Evolutionary conservation across 305 asterid species (phyloP).

Genomic region (Fraxinus greggii): DNA sequence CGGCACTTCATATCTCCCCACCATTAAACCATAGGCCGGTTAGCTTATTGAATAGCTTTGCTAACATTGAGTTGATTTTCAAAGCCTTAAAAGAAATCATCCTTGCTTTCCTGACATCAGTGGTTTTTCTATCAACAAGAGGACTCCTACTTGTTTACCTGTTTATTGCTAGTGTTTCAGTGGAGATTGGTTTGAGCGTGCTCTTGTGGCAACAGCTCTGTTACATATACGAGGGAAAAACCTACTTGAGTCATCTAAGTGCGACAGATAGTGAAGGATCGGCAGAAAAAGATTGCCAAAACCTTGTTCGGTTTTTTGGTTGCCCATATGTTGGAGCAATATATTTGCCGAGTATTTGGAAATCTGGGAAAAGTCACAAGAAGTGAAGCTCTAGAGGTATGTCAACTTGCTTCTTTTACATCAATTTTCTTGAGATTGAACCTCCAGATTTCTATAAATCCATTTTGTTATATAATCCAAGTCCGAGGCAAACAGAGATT

Average conservation of each 20-base stretch:
- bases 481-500: not conserved
- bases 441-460: not conserved
- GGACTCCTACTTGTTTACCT: conserved; percentile 78
- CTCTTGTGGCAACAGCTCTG: conserved; percentile 89
- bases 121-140: conserved; percentile 56
- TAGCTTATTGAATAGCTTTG: conserved; percentile 25
- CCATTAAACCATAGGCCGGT: conserved; percentile 32
- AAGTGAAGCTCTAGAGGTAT: conserved; percentile 51
- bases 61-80: conserved; percentile 31
- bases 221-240: conserved; percentile 77
- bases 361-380: conserved; percentile 63
- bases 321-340: conserved; percentile 41
- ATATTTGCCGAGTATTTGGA: conserved; percentile 65
- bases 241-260: conserved; percentile 71
- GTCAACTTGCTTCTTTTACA: conserved; percentile 7
- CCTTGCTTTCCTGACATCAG: conserved; percentile 54
- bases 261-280: conserved; percentile 45
- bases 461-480: not conserved
- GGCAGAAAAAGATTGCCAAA: conserved; percentile 62
- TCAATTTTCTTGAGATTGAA: conserved; percentile 15
- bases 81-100: conserved; percentile 41
- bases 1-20: conserved; percentile 59
- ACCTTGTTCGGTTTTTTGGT: conserved; percentile 67
- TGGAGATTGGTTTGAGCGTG: conserved; percentile 69
- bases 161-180: conserved; percentile 67